Evolutionary conservation across 2,329 filamentous ascomycete genomes (phyloP).

Genomic region (Calonectria crousiana): DNA sequence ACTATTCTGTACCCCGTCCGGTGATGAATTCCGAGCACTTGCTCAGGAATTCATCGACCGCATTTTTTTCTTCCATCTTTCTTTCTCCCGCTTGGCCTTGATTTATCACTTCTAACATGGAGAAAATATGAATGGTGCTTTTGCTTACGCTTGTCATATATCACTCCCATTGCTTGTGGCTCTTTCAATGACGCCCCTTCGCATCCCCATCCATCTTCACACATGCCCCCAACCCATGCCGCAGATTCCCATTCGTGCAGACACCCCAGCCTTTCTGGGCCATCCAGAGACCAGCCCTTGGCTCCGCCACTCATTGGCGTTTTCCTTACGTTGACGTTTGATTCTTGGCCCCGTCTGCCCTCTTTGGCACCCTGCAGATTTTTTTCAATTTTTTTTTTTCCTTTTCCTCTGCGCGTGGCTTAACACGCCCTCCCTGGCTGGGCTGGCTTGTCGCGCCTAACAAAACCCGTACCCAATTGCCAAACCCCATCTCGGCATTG

Average conservation of each 20-base stretch:
- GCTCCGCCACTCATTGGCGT: conserved; percentile 30
- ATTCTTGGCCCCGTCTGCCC: conserved; percentile 12
- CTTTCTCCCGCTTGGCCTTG: not conserved
- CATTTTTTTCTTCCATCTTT: not conserved
- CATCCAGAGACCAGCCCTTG: conserved; percentile 25
- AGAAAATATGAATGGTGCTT: not conserved
- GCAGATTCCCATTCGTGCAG: conserved; percentile 6
- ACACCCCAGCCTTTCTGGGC: conserved; percentile 26
- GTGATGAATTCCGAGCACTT: not conserved
- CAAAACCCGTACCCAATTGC: not conserved
- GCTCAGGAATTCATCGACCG: not conserved
- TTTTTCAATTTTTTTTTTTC: conserved; percentile 14
- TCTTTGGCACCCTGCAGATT: not conserved
- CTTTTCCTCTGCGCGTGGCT: conserved; percentile 9
- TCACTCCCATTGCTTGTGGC: not conserved
- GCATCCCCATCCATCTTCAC: not conserved
- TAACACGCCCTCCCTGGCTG: conserved; percentile 2
- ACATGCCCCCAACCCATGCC: not conserved
- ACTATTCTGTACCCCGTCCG: not conserved
- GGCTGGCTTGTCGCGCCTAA: conserved; percentile 16
- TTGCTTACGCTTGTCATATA: not conserved
- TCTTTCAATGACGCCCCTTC: not conserved
- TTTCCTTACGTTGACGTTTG: conserved; percentile 33
- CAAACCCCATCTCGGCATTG: conserved; percentile 3
- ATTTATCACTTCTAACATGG: not conserved